phyloP scores from a whole-genome alignment of 176 grass and related monocot genomes.

The Oryza rufipogon region DNA sequence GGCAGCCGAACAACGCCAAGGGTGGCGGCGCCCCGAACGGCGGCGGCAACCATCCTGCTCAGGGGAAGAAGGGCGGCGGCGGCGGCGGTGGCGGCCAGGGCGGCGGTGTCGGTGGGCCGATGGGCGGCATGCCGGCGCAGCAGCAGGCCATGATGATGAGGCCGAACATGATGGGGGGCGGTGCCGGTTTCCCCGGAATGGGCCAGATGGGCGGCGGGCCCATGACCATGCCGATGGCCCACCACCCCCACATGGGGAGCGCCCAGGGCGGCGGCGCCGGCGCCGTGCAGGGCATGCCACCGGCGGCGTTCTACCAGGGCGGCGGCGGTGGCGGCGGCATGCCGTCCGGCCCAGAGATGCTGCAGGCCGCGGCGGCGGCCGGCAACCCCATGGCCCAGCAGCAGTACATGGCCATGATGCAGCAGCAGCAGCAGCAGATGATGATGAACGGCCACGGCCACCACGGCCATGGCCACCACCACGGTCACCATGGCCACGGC shows the following conservation, averaged over 20 bases:
- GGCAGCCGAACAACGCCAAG: conserved; percentile 52
- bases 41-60: conserved; percentile 14
- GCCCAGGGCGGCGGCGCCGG: conserved; percentile 30
- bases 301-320: conserved; percentile 25
- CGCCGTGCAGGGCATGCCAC: conserved; percentile 39
- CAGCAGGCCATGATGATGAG: conserved; percentile 46
- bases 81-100: neutral
- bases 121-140: conserved; percentile 24
- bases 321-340: conserved; percentile 13
- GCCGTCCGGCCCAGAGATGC: conserved; percentile 45
- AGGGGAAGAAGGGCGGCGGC: conserved; percentile 38
- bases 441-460: conserved; percentile 46
- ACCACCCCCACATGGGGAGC: conserved; percentile 48
- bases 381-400: conserved; percentile 55
- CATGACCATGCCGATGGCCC: conserved; percentile 55
- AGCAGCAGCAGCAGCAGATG: conserved; percentile 54
- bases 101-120: neutral
- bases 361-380: conserved; percentile 53
- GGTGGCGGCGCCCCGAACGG: conserved; percentile 47
- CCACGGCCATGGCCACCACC: neutral
- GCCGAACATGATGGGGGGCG: conserved; percentile 52
- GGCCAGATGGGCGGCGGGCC: conserved; percentile 52
- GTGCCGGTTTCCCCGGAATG: conserved; percentile 55
- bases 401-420: conserved; percentile 53
- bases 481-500: neutral